Evolutionary conservation across 2,329 filamentous ascomycete genomes (phyloP), one percentile per base, ranked within the genome.

Genomic region (Aspergillus hortae): DNA sequence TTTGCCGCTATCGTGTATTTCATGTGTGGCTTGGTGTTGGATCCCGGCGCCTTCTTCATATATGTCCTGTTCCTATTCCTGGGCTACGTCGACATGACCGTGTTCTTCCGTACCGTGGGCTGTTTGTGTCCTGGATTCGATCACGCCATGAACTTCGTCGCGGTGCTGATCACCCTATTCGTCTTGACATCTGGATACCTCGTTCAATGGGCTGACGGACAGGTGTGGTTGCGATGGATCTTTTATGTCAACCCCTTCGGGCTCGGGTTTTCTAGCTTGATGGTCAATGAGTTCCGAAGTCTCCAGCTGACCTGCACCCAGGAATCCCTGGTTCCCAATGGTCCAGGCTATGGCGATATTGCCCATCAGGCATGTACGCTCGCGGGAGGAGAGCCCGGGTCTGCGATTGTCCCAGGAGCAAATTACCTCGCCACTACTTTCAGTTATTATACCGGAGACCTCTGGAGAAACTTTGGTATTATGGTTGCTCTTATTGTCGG

Each of bases 261-360:
- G 43, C 78, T 94, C 2, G 83, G 85, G 0, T 95, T 96, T 65
- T 81, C 86, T 10, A 77, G 84, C 2, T 71, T 96, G 71, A 94
- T 95, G 89, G 83, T 89, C 62, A 96, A 95, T 63, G 91, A 96
- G 65, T 95, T 96, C 62, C 78, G 80, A 33, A 74, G 81, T 10
- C 76, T 89, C 40, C 78, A 85, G 25, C 75, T 95, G 66, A 84
- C 80, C 0, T 96, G 91, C 63, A 82, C 81, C 0, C 76, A 77
- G 2, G 78, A 81, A 42, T 89, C 84, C 0, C 74, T 95, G 4
- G 78, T 95, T 17, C 90, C 90, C 0, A 81, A 77, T 3, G 90
- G 90, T 0, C 77, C 82, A 1, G 82, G 79, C 1, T 95, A 95
- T 61, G 76, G 73, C 53, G 79, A 92, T 54, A 84, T 91, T 62